Evolutionary conservation across 192 early-diverging fungal genomes (phyloP).

Genomic region (Phycomyces blakesleeanus): DNA sequence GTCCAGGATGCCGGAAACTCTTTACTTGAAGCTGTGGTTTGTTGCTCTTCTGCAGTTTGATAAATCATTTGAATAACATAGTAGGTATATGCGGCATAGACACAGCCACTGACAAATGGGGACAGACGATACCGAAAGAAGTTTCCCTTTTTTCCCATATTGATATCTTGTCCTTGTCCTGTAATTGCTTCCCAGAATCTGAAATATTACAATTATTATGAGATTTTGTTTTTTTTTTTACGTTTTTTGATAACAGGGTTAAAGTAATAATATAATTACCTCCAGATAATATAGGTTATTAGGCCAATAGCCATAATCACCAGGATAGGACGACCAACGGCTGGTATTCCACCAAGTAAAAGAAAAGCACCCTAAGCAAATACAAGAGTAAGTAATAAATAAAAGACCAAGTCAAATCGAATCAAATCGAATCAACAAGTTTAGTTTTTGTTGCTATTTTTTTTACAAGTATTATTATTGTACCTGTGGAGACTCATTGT

Average conservation of each 20-base stretch:
- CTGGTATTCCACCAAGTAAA: constrained; percentile 36
- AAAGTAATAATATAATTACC: constrained; percentile 8
- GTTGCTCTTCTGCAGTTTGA: constrained; percentile 25
- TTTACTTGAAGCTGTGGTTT: constrained; percentile 26
- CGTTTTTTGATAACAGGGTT: neutral
- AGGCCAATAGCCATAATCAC: constrained; percentile 41
- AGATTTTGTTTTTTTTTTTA: neutral
- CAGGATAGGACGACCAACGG: constrained; percentile 30
- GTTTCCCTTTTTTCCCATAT: constrained; percentile 37
- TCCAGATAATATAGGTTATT: constrained; percentile 43
- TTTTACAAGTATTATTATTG: too few species aligned
- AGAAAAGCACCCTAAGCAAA: constrained; percentile 43
- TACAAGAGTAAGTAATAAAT: neutral
- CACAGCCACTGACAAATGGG: constrained; percentile 42
- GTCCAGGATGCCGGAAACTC: constrained; percentile 38
- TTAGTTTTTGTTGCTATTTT: too few species aligned
- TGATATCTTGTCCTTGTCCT: constrained; percentile 42
- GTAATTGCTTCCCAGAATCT: constrained; percentile 47
- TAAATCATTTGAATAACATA: constrained; percentile 41
- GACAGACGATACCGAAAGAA: constrained; percentile 45
- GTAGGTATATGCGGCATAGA: constrained; percentile 43
- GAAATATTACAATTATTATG: too few species aligned
- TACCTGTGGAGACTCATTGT: constrained; percentile 37
- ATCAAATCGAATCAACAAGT: too few species aligned
- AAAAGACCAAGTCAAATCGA: too few species aligned